Evolutionary conservation across 2,329 filamentous ascomycete genomes (phyloP).

Genomic region (Paracorniculantispora psalliotae): DNA sequence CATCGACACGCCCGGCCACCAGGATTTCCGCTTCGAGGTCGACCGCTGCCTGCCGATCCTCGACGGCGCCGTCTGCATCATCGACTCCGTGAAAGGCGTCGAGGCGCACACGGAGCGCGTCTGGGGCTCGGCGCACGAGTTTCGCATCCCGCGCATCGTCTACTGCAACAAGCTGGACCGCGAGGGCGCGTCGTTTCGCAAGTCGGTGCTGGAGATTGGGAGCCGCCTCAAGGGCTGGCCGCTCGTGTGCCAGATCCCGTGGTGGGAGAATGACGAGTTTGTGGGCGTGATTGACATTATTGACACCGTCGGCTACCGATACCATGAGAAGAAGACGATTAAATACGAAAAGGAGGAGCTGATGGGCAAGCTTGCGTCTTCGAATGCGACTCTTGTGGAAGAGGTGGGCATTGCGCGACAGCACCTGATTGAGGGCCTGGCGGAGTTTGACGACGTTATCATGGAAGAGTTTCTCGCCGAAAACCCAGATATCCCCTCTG

Average conservation of each 20-base stretch:
- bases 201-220: slow-evolving; percentile 81
- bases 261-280: slow-evolving; percentile 80
- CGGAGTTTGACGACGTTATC: slow-evolving; percentile 81
- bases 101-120: slow-evolving; percentile 97
- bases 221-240: slow-evolving; percentile 77
- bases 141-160: slow-evolving; percentile 74
- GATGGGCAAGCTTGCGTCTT: slow-evolving; percentile 34
- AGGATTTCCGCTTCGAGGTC: slow-evolving; percentile 96
- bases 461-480: slow-evolving; percentile 79
- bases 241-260: slow-evolving; percentile 89
- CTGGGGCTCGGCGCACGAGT: slow-evolving; percentile 84
- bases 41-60: slow-evolving; percentile 82
- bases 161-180: slow-evolving; percentile 78
- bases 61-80: slow-evolving; percentile 86
- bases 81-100: slow-evolving; percentile 88
- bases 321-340: slow-evolving; percentile 45
- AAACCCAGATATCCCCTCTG: slow-evolving; percentile 66
- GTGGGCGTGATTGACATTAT: slow-evolving; percentile 82
- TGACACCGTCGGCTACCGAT: slow-evolving; percentile 68
- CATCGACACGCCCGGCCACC: slow-evolving; percentile 94
- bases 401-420: slow-evolving; percentile 74
- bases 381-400: slow-evolving; percentile 48
- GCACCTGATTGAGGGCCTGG: slow-evolving; percentile 75
- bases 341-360: slow-evolving; percentile 27
- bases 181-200: slow-evolving; percentile 72